These are phyloP conservation scores for Thraustochytrium sp. DNA, from an alignment of 352 stramenopile genomes.

Conservation along the genomic window DNA sequence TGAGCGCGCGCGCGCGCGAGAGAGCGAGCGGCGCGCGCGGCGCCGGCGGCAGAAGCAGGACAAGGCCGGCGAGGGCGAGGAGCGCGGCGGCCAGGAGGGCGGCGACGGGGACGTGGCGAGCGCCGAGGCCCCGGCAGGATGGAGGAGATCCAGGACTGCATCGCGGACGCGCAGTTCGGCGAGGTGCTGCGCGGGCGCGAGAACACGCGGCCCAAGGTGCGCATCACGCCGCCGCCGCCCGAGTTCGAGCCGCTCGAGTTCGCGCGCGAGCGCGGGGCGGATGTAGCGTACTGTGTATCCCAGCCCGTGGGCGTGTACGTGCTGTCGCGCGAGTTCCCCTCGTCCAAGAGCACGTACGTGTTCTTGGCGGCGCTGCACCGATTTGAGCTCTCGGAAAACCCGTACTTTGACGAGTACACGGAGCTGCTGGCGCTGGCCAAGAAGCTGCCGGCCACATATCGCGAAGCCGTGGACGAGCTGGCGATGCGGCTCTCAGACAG, in stretches of 20 bases:
- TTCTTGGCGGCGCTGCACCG: neutral
- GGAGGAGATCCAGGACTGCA: slow-evolving; percentile 43
- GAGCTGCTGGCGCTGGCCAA: neutral
- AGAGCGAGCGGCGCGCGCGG: neutral
- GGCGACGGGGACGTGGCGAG: neutral
- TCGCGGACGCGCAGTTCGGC: slow-evolving; percentile 32
- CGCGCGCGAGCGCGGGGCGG: neutral
- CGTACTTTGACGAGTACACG: neutral
- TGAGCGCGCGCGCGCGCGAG: too few relatives aligned
- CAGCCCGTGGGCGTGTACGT: slow-evolving; percentile 37
- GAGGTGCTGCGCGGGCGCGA: slow-evolving; percentile 33
- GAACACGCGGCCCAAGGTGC: slow-evolving; percentile 7
- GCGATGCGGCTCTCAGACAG: neutral
- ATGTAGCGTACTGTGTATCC: neutral
- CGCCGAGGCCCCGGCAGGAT: too few relatives aligned
- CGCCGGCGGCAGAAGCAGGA: neutral
- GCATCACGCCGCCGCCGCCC: neutral
- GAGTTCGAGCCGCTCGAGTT: slow-evolving; percentile 21
- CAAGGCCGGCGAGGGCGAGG: neutral
- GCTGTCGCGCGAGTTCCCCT: neutral
- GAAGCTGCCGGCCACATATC: slow-evolving; percentile 5
- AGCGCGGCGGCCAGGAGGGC: too few relatives aligned
- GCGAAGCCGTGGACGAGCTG: neutral
- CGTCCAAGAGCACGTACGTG: neutral
- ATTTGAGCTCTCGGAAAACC: slow-evolving; percentile 20